Base-by-base conservation (phyloP, 345 rosid species). In the Excoecaria cochinchinensis region DNA sequence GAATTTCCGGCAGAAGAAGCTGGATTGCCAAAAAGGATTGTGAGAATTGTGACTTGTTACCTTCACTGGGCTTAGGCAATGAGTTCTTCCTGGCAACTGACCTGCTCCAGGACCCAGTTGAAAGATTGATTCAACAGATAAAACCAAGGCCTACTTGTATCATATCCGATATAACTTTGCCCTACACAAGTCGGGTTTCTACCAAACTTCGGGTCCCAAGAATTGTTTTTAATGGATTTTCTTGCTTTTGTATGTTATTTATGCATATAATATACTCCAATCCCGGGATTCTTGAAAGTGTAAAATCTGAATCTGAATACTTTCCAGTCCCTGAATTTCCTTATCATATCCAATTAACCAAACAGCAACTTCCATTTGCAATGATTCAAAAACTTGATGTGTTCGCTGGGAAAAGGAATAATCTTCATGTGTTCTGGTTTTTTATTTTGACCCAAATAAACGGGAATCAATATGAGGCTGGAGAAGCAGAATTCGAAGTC, bases 61-160 rank as follows among this genome's bases (percentile, higher is more conserved):
- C 78, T 15, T 78, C 77, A 8, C 22, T 31, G 14, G 81, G 71
- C 3, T 55, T 71, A 57, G 70, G 22, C 17, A 42, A 52, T 3
- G 73, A 73, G 14, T 74, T 82, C 60, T 71, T 75, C 74, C 13
- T 14, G 0, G 78, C 75, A 8, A 21, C 71, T 2, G 47, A 67
- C 15, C 17, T 52, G 68, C 73, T 82, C 15, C 80, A 71, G 36
- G 73, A 46, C 1, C 78, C 77, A 1, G 62, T 81, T 0, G 79
- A 78, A 57, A 25, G 44, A 46, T 48, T 83, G 22, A 39, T 87
- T 40, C 25, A 68, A 22, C 42, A 78, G 15, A 19, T 67, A 10
- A 39, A 25, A 22, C 71, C 85, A 62, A 53, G 68, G 39, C 80
- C 84, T 0, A 65, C 31, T 47, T 87, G 90, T 80, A 65, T 85